phyloP scores from a whole-genome alignment of 192 early-diverging fungal genomes.

The Rhizoclosmatium globosum region DNA sequence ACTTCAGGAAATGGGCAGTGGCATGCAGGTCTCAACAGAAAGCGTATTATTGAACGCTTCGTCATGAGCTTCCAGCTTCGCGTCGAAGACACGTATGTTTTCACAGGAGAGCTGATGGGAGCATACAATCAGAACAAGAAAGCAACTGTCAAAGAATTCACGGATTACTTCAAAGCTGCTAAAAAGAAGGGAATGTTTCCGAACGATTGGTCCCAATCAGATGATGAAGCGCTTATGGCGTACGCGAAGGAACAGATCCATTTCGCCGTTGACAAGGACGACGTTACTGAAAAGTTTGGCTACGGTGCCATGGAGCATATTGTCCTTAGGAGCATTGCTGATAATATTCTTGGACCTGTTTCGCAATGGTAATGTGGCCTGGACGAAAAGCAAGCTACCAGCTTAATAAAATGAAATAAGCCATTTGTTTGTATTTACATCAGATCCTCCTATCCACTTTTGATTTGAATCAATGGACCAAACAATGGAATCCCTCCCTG shows the following conservation, averaged over 20 bases:
- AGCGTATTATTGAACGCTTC: conserved; percentile 8
- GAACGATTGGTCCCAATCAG: neutral
- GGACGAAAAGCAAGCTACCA: too few species aligned
- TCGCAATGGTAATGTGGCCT: too few species aligned
- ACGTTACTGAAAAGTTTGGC: neutral
- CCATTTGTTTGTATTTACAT: too few species aligned
- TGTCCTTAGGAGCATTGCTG: neutral
- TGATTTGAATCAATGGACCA: too few species aligned
- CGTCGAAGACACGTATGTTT: conserved; percentile 2
- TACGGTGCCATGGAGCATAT: conserved; percentile 1
- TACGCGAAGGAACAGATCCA: neutral
- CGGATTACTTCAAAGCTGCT: neutral
- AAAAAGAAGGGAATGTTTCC: conserved; percentile 2
- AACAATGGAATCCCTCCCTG: too few species aligned
- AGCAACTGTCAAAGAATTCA: neutral
- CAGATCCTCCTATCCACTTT: too few species aligned
- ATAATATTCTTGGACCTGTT: neutral
- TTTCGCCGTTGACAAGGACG: neutral
- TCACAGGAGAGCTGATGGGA: neutral
- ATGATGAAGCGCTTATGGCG: neutral
- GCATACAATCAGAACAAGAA: neutral
- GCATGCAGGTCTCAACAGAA: neutral
- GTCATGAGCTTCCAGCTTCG: neutral
- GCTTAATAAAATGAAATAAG: too few species aligned
- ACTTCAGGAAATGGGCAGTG: neutral